Conservation (phyloP, 1,284 basidiomycete genomes). For the Leccinum idahoense region DNA sequence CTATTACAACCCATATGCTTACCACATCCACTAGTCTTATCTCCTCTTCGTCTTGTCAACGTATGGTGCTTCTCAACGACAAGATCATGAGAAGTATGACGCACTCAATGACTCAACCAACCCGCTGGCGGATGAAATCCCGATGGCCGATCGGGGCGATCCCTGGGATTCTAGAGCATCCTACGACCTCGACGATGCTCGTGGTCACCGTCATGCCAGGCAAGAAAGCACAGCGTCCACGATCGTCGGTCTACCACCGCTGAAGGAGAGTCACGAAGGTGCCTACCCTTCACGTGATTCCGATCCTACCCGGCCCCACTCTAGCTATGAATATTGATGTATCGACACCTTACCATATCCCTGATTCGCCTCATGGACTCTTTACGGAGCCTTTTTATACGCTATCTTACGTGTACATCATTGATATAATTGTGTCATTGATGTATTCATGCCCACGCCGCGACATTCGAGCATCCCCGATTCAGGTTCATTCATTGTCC, state of each 20-base stretch:
- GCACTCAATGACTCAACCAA: constrained; percentile 65
- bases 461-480: not conserved
- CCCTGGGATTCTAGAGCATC: constrained; percentile 71
- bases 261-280: constrained; percentile 37
- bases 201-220: constrained; percentile 41
- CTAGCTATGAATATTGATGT: constrained; percentile 35
- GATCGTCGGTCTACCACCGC: constrained; percentile 45
- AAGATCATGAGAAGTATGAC: constrained; percentile 78
- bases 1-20: not conserved
- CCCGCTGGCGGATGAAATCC: constrained; percentile 60
- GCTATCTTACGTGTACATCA: not conserved
- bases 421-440: not conserved
- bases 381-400: constrained; percentile 1
- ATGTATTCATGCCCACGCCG: not conserved
- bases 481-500: constrained; percentile 5
- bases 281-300: constrained; percentile 9
- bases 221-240: constrained; percentile 53
- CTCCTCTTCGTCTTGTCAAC: constrained; percentile 65
- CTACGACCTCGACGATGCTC: constrained; percentile 37
- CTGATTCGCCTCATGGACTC: constrained; percentile 9
- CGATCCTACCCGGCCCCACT: constrained; percentile 36
- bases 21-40: constrained; percentile 48
- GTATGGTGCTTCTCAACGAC: constrained; percentile 71
- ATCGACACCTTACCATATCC: constrained; percentile 12
- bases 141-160: constrained; percentile 58